These are phyloP conservation scores for Eucalyptus regnans DNA, from an alignment of 345 rosid genomes.

Conservation along the genomic window DNA sequence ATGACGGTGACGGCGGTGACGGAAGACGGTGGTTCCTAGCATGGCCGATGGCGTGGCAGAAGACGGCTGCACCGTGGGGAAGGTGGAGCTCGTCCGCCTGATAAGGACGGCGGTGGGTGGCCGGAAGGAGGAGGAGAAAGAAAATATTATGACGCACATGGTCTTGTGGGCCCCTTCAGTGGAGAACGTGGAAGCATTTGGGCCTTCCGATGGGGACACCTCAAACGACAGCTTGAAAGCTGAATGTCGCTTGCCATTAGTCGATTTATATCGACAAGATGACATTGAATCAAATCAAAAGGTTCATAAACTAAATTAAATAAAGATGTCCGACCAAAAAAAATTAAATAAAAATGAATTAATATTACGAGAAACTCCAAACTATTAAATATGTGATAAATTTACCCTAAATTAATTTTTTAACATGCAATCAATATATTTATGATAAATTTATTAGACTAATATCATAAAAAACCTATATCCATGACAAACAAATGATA, in stretches of 20 bases:
- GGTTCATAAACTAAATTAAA: neutral
- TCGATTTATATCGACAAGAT: neutral
- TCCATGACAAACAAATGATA: accelerated
- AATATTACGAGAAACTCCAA: no score
- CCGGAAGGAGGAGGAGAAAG: neutral
- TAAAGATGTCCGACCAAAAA: no score
- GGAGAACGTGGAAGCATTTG: neutral
- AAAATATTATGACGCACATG: neutral
- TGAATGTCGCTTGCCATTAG: neutral
- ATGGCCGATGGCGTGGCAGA: neutral
- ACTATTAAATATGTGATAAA: accelerated
- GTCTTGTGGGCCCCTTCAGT: neutral
- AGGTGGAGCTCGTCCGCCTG: neutral
- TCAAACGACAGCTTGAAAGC: neutral
- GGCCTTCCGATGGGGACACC: neutral
- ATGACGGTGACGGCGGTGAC: accelerated
- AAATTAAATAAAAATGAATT: no score
- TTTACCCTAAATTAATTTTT: accelerated
- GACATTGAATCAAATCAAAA: neutral
- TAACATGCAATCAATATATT: accelerated
- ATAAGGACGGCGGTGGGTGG: no score
- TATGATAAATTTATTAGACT: no score
- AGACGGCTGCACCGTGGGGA: neutral
- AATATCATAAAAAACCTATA: no score
- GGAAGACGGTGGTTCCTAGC: neutral